Percentiles rank a stretch among this genome's conserved stretches.
Conservation (phyloP, 352 stramenopile species). For the Plasmopara halstedii region DNA sequence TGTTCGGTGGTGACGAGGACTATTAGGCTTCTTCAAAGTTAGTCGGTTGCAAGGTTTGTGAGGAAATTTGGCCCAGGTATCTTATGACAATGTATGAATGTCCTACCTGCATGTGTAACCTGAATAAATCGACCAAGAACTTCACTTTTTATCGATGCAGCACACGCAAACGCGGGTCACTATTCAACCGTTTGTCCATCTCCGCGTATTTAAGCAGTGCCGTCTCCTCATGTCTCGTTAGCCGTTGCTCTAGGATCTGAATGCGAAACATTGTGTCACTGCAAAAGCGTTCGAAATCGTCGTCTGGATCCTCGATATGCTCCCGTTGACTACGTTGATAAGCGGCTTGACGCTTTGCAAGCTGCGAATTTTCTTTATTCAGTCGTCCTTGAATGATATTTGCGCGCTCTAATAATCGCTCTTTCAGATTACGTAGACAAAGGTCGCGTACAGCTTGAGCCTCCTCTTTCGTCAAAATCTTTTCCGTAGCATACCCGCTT, state of each 20-base stretch:
- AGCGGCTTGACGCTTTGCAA: slow-evolving; percentile 88
- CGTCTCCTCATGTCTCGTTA: slow-evolving; percentile 88
- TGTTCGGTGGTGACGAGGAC: slow-evolving; percentile 82
- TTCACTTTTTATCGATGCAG: slow-evolving; percentile 56
- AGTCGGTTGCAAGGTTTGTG: slow-evolving; percentile 6
- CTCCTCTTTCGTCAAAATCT: slow-evolving; percentile 74
- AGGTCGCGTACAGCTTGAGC: slow-evolving; percentile 80
- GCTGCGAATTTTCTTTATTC: slow-evolving; percentile 88
- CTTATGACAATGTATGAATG: slow-evolving; percentile 31
- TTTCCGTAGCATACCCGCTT: slow-evolving; percentile 42
- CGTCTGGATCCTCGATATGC: slow-evolving; percentile 86
- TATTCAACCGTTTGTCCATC: slow-evolving; percentile 88
- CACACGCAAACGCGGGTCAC: slow-evolving; percentile 71
- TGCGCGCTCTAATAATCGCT: slow-evolving; percentile 87
- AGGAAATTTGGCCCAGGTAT: slow-evolving; percentile 19
- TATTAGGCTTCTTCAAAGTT: slow-evolving; percentile 47
- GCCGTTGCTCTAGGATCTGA: slow-evolving; percentile 91
- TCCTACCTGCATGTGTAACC: slow-evolving; percentile 28
- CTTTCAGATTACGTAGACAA: slow-evolving; percentile 90
- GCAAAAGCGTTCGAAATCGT: slow-evolving; percentile 93
- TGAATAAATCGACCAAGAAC: slow-evolving; percentile 64
- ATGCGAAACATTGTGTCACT: slow-evolving; percentile 95
- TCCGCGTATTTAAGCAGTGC: slow-evolving; percentile 92
- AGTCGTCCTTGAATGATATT: slow-evolving; percentile 93
- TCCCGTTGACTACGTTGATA: slow-evolving; percentile 90